A percentile compares a stretch with the other conserved stretches of the same genome.
phyloP scores from a whole-genome alignment of 108 stramenopile genomes.

The Nitzschia inconspicua region DNA sequence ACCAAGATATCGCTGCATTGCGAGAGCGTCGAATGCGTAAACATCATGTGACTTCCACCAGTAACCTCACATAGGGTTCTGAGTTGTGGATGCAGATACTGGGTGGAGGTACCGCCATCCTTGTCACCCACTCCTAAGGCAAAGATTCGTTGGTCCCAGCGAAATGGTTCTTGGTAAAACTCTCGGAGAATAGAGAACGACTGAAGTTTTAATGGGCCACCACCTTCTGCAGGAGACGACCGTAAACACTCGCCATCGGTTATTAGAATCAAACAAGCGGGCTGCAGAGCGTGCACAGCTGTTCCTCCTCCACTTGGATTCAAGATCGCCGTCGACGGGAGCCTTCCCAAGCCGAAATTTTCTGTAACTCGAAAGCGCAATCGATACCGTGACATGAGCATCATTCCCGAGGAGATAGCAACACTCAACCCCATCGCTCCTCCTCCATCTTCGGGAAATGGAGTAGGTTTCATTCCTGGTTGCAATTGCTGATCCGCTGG shows the following conservation, averaged over 20 bases:
- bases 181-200: slow-evolving; percentile 67
- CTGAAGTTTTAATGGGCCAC: slow-evolving; percentile 64
- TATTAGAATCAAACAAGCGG: slow-evolving; percentile 73
- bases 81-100: slow-evolving; percentile 63
- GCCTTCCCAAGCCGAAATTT: slow-evolving; percentile 75
- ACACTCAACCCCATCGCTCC: slow-evolving; percentile 67
- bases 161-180: slow-evolving; percentile 77
- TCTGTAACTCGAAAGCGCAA: slow-evolving; percentile 58
- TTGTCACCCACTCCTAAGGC: slow-evolving; percentile 55
- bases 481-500: slow-evolving; percentile 8
- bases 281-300: slow-evolving; percentile 56
- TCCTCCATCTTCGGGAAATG: slow-evolving; percentile 77
- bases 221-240: slow-evolving; percentile 53
- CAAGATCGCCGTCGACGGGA: slow-evolving; percentile 57
- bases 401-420: slow-evolving; percentile 66
- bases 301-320: slow-evolving; percentile 30
- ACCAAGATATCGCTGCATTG: slow-evolving; percentile 38
- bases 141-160: slow-evolving; percentile 86
- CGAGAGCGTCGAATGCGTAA: slow-evolving; percentile 38
- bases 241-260: slow-evolving; percentile 79
- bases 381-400: slow-evolving; percentile 72
- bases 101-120: slow-evolving; percentile 27
- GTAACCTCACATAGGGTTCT: slow-evolving; percentile 81
- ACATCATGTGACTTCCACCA: slow-evolving; percentile 60
- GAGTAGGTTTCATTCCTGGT: slow-evolving; percentile 4